phyloP scores from a whole-genome alignment of 2,329 filamentous ascomycete species.

The Diplodia intermedia region DNA sequence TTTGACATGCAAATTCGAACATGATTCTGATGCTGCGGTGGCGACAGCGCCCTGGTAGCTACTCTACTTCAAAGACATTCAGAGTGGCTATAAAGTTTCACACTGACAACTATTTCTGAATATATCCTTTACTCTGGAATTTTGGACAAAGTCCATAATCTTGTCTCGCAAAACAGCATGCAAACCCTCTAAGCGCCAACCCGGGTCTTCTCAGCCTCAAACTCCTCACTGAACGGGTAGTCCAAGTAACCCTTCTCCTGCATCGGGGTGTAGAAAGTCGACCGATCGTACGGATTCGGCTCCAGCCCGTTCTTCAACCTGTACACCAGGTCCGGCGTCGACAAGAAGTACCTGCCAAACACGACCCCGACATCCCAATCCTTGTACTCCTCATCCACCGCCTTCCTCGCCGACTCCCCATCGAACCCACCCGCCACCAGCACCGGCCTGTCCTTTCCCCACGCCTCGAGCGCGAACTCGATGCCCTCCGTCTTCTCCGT shows the following conservation, averaged over 20 bases:
- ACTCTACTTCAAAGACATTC: no score
- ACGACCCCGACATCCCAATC: slow-evolving; percentile 54
- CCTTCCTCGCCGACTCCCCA: slow-evolving; percentile 46
- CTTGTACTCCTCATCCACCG: slow-evolving; percentile 51
- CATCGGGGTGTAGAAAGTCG: slow-evolving; percentile 52
- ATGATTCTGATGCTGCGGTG: no score
- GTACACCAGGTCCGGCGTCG: slow-evolving; percentile 57
- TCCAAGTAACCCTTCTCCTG: slow-evolving; percentile 50
- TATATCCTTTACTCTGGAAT: no score
- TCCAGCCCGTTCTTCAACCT: slow-evolving; percentile 52
- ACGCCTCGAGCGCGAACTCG: slow-evolving; percentile 39
- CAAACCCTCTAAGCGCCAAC: slow-evolving; percentile 8
- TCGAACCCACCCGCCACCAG: slow-evolving; percentile 53
- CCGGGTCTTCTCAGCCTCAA: slow-evolving; percentile 36
- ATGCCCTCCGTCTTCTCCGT: slow-evolving; percentile 38
- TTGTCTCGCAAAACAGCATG: no score
- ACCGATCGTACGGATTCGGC: slow-evolving; percentile 54
- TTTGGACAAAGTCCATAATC: no score
- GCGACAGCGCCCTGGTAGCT: no score
- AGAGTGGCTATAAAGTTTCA: no score
- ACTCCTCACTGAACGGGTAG: slow-evolving; percentile 50
- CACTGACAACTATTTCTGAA: no score
- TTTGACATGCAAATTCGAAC: no score
- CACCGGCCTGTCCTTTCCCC: slow-evolving; percentile 39
- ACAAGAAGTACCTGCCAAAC: slow-evolving; percentile 58